Evolutionary conservation across 805 yeast genomes (phyloP), one percentile per base, ranked within the genome.

Genomic region (Yarrowia sp.): DNA sequence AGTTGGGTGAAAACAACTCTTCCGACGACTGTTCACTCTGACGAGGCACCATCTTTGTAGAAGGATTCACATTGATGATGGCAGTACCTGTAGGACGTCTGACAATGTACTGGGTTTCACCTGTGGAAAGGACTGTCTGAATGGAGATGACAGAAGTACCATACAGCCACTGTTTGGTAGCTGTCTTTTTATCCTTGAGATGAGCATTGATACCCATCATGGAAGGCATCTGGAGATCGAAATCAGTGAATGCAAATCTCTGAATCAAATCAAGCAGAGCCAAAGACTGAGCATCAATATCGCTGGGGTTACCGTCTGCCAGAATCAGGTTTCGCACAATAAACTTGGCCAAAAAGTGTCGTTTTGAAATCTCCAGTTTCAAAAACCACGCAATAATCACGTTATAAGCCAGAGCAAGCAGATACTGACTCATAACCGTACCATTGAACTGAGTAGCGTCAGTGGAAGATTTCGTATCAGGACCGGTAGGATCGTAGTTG

Each of bases 371-470:
- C 15, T 80, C 80, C 72, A 90, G 81, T 65, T 86, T 83, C 69
- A 90, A 75, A 68, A 86, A 90, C 92, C 96, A 89, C 47, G 82
- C 80, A 1, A 87, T 78, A 31, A 91, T 83, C 2, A 89, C 88
- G 55, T 80, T 81, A 71, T 87, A 89, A 0, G 96, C 88, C 53
- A 88, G 76, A 1, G 85, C 78, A 31, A 83, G 76, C 33, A 87
- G 77, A 72, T 89, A 90, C 58, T 83, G 85, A 0, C 89, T 80
- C 50, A 89, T 70, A 13, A 61, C 65, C 1, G 81, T 79, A 18
- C 66, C 61, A n/a, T 44, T 45, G 48, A 48, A 64, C 38, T 1
- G 84, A 81, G 0, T 64, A 78, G 82, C 42, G 76, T 72, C 4
- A 7, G 90, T 85, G 0, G 88, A 84, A 0, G 88, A 85, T 31